A percentile compares a stretch with the other conserved stretches of the same genome.
These are phyloP conservation scores for Purpureocillium lavendulum DNA, from an alignment of 2,329 filamentous ascomycete genomes.

Conservation along the genomic window DNA sequence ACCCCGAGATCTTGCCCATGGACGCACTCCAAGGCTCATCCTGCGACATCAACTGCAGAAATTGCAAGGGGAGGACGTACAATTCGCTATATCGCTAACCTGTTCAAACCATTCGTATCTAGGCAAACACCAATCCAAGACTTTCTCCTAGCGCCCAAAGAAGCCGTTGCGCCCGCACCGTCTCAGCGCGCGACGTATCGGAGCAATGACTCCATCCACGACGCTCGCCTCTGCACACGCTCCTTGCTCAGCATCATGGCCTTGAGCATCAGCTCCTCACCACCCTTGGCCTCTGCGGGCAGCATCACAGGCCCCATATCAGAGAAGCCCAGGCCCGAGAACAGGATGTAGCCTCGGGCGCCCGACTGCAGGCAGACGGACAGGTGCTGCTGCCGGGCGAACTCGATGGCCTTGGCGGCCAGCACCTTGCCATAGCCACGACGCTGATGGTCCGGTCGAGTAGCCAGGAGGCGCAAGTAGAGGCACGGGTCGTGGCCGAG, in stretches of 20 bases:
- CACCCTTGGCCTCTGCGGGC: background rate
- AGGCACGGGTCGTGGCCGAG: constrained; percentile 3
- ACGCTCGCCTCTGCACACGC: background rate
- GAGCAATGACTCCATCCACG: background rate
- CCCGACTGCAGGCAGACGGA: constrained; percentile 7
- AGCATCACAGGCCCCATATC: constrained; percentile 8
- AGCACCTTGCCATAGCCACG: constrained; percentile 9
- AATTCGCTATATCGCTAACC: too few relatives aligned
- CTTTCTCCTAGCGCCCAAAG: too few relatives aligned
- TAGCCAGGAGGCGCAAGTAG: constrained; percentile 8
- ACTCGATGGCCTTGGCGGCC: constrained; percentile 3
- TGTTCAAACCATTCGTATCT: too few relatives aligned
- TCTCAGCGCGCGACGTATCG: background rate
- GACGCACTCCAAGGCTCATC: too few relatives aligned
- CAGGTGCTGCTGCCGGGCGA: constrained; percentile 1
- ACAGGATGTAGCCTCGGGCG: constrained; percentile 8
- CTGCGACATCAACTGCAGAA: too few relatives aligned
- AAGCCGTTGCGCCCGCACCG: too few relatives aligned
- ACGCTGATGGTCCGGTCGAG: constrained; percentile 7
- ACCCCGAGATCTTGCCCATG: too few relatives aligned
- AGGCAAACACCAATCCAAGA: too few relatives aligned
- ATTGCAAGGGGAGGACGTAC: too few relatives aligned
- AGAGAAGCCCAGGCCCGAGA: constrained; percentile 10
- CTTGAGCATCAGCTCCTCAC: constrained; percentile 8
- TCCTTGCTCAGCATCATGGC: constrained; percentile 15